phyloP scores from a whole-genome alignment of 2,329 filamentous ascomycete genomes.

The Colletotrichum noveboracense region DNA sequence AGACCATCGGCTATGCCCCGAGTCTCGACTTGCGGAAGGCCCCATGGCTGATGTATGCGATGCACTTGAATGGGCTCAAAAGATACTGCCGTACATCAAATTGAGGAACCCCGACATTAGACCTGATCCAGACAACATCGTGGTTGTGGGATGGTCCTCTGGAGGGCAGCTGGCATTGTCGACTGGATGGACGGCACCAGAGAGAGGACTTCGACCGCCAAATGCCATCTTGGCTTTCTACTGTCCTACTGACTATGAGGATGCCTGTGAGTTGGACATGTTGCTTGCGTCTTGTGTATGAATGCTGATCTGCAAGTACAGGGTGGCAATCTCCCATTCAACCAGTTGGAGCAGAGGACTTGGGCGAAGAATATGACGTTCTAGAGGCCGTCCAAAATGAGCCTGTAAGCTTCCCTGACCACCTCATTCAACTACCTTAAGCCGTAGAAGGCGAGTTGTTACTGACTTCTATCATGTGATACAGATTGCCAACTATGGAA shows the following conservation, averaged over 20 bases:
- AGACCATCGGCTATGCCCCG: conserved; percentile 57
- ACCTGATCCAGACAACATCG: conserved; percentile 36
- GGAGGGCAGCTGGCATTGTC: conserved; percentile 52
- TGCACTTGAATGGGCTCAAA: conserved; percentile 44
- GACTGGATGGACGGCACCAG: conserved; percentile 39
- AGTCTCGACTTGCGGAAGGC: conserved; percentile 47
- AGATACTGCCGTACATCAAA: conserved; percentile 33
- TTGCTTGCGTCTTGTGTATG: not conserved
- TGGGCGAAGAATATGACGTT: conserved; percentile 28
- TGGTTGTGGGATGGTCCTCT: conserved; percentile 53
- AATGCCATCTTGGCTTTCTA: conserved; percentile 7
- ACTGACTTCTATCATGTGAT: not conserved
- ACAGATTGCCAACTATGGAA: not conserved
- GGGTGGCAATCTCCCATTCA: conserved; percentile 24
- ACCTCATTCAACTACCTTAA: not conserved
- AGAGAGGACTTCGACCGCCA: conserved; percentile 37
- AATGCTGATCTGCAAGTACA: not conserved
- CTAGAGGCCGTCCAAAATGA: conserved; percentile 26
- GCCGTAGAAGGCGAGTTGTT: not conserved
- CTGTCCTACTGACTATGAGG: conserved; percentile 10
- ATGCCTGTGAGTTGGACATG: not conserved
- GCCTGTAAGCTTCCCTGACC: not conserved
- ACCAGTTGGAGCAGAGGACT: conserved; percentile 11
- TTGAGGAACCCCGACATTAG: conserved; percentile 14
- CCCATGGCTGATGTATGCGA: conserved; percentile 50